Evolutionary conservation across 805 yeast species (phyloP), one percentile per base, ranked within the genome.

Genomic region (Myxozyma neglecta): DNA sequence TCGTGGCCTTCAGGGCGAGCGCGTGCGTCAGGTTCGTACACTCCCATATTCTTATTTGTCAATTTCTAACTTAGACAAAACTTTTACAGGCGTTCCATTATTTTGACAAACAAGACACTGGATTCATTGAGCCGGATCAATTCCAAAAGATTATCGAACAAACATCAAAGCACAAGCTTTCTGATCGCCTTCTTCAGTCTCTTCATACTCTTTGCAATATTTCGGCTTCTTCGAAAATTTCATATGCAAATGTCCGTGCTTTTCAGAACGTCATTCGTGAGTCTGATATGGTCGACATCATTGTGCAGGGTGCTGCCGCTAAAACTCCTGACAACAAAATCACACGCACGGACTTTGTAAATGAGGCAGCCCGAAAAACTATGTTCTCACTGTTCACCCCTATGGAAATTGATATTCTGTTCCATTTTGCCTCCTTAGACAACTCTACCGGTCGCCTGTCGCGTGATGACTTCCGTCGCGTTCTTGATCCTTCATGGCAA

Each of bases 401-500:
- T 16, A 66, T 78, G 57, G 81, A 78, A 61, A 70, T 78, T 56
- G 81, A 78, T 60, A 69, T 78, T 58, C 69, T 78, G 51, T 78
- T 78, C 72, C 79, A 75, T 66, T 78, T 78, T 63, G 72, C 76
- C 14, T 63, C 71, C 45, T 53, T 73, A 42, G 72, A 71, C 47
- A 70, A 72, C 61, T 47, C 61, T 40, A 52, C 74, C 40, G 76
- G 74, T 36, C 64, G 75, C 34, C 65, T 74, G 45, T 56, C 70
- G n/a, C 63, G 70, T 57, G 71, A 74, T 57, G 75, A 75, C 60
- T 77, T 78, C 68, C 70, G 75, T 43, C 68, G 71, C 50, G 77
- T 78, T 67, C 76, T 78, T 59, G 81, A 78, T 58, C 81, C 81
- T 20, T 67, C 75, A 9, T 78, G 81, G 81, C 75, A 75, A 58